Base-by-base conservation (phyloP, 2,329 filamentous ascomycete genomes). In the Verticillium nubilum region DNA sequence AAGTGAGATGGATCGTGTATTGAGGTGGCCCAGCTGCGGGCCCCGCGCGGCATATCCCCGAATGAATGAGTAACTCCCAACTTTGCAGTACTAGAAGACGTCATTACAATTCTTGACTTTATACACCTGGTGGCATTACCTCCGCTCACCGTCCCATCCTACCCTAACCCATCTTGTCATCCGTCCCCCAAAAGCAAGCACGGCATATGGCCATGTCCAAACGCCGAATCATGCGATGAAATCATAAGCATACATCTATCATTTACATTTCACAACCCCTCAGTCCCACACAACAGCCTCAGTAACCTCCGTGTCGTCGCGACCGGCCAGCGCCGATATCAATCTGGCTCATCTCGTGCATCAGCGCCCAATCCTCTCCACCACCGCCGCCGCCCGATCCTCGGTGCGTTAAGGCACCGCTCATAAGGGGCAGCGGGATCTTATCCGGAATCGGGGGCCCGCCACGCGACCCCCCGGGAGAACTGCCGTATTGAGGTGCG, bases 341-440 rank as follows among this genome's bases (percentile, higher is more conserved):
- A 62, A 89, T 88, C 54, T 79, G 78, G 66, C 81, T 86, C 79
- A 93, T 83, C 74, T 93, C 90, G 63, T 91, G 80, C 72, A 89
- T 82, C 57, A 93, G 74, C 23, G 87, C 84, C 72, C 80, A 79
- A 63, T 84, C 78, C 27, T 74, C 72, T 17, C 70, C 74, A 57
- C 71, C 75, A 33, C 74, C 73, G 5, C 71, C 73, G 28, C 67
- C 60, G 15, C 65, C 62, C 3, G 69, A 69, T 3, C 66, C 66
- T 25, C 37, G 37, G 58, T 65, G 62, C 9, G 64, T 60, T 55
- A 72, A 63, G 29, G 67, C 71, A 31, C 75, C 78, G 62, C 76
- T 80, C 75, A 78, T 81, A n/a, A 72, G 58, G 27, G 69, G 68
- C 25, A 89, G 71, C 1, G 88, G 87, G 9, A 91, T 76, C 73